These are phyloP conservation scores for Capsicum chinense DNA, from an alignment of 257 asterid genomes.

Conservation along the genomic window DNA sequence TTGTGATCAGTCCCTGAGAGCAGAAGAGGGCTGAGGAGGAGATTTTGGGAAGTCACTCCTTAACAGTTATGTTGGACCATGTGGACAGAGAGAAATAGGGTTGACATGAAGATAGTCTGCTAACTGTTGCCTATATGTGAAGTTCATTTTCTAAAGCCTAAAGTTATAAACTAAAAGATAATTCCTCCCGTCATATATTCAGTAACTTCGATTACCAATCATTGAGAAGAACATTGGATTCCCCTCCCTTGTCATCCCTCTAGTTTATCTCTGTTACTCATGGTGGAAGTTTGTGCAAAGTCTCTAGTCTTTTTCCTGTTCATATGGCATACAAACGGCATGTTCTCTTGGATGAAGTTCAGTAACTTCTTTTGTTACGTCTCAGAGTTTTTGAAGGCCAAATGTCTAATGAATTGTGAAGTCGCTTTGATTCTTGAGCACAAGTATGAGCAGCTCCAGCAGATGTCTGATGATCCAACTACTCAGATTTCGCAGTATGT, in stretches of 20 bases:
- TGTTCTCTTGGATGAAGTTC: conserved; percentile 15
- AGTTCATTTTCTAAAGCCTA: not conserved
- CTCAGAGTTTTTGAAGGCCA: conserved; percentile 85
- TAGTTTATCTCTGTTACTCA: not conserved
- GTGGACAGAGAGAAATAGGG: not conserved
- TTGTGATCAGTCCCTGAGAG: not conserved
- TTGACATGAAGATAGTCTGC: not conserved
- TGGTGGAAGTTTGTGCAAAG: not conserved
- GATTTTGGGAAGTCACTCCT: conserved; percentile 2
- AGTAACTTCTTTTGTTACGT: conserved; percentile 21
- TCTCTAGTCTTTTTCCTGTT: not conserved
- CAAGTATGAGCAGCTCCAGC: conserved; percentile 92
- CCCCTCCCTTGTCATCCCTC: not conserved
- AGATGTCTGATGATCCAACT: conserved; percentile 87
- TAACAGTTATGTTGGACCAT: not conserved
- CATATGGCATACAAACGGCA: not conserved
- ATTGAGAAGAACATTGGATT: not conserved
- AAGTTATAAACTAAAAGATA: not conserved
- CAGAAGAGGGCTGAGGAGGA: not conserved
- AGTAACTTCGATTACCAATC: not conserved
- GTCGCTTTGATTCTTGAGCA: conserved; percentile 92
- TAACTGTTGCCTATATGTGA: not conserved
- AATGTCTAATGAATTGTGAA: conserved; percentile 95
- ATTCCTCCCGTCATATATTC: not conserved
- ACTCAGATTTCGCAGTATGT: conserved; percentile 94